Evolutionary conservation across 768 basidiomycete species (phyloP).

Genomic region (Suillus bovinus): DNA sequence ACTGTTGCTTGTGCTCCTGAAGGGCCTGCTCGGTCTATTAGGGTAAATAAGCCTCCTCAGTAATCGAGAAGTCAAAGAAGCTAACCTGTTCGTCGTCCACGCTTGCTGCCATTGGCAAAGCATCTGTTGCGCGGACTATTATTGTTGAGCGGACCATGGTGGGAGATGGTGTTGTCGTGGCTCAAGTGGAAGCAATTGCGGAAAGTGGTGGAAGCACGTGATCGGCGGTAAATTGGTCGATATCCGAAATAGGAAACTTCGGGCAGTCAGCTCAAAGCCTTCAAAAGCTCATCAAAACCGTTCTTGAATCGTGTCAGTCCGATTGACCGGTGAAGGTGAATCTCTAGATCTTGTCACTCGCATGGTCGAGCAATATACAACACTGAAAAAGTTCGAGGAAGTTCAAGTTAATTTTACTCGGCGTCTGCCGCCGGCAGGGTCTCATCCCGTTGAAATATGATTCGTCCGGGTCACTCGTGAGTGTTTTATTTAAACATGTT

Average conservation of each 20-base stretch:
- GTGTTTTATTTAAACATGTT: background rate
- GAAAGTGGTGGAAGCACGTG: conserved; percentile 10
- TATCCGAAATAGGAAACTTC: background rate
- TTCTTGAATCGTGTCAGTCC: background rate
- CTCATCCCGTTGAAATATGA: background rate
- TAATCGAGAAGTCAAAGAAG: background rate
- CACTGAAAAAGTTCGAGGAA: background rate
- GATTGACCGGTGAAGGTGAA: background rate
- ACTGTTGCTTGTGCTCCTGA: conserved; percentile 98
- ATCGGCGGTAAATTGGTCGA: background rate
- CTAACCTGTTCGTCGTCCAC: conserved; percentile 96
- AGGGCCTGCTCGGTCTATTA: conserved; percentile 87
- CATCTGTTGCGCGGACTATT: conserved; percentile 82
- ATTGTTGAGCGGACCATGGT: conserved; percentile 86
- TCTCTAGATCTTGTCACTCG: background rate
- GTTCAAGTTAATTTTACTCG: background rate
- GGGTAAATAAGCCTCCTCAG: background rate
- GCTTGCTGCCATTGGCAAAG: conserved; percentile 89
- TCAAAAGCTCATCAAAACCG: background rate
- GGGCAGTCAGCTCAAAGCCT: background rate
- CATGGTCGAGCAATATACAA: background rate
- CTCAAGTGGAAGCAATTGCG: background rate
- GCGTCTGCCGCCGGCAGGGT: background rate
- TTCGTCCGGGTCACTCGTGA: background rate
- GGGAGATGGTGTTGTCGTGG: conserved; percentile 7